A percentile compares a stretch with the other conserved stretches of the same genome.
Evolutionary conservation across 805 yeast species (phyloP).

Genomic region (Hanseniaspora opuntiae): DNA sequence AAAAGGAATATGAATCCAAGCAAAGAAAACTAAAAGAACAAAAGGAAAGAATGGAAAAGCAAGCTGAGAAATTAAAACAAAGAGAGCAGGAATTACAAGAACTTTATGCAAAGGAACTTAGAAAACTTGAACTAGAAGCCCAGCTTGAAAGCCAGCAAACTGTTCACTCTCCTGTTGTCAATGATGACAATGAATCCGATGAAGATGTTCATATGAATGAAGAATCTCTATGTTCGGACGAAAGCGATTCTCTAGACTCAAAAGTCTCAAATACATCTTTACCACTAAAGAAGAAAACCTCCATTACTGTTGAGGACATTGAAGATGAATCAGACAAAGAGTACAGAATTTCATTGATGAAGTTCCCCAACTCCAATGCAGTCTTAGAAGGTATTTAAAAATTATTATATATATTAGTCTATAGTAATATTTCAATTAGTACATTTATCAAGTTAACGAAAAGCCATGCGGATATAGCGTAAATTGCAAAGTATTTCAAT

Average conservation of each 20-base stretch:
- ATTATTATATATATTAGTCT: background rate
- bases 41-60: slow-evolving; percentile 10
- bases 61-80: slow-evolving; percentile 6
- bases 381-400: slow-evolving; percentile 22
- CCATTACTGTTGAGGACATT: slow-evolving; percentile 23
- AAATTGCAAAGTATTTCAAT: background rate
- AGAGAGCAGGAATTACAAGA: background rate
- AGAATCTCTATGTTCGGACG: slow-evolving; percentile 5
- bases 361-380: slow-evolving; percentile 20
- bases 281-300: slow-evolving; percentile 5
- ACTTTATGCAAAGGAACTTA: background rate
- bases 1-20: slow-evolving; percentile 1
- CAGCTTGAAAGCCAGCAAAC: background rate
- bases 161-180: background rate
- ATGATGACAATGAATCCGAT: background rate
- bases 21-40: slow-evolving; percentile 3
- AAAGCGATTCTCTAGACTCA: background rate
- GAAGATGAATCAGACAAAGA: slow-evolving; percentile 25
- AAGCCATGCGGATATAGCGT: background rate
- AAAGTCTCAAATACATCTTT: background rate
- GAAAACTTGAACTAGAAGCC: background rate
- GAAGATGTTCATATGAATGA: slow-evolving; percentile 4
- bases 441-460: slow-evolving; percentile 21
- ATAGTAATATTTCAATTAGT: slow-evolving; percentile 17
- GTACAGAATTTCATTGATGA: slow-evolving; percentile 18